Conservation (phyloP, 495 filamentous ascomycete species). For the Pseudevernia furfuracea region DNA sequence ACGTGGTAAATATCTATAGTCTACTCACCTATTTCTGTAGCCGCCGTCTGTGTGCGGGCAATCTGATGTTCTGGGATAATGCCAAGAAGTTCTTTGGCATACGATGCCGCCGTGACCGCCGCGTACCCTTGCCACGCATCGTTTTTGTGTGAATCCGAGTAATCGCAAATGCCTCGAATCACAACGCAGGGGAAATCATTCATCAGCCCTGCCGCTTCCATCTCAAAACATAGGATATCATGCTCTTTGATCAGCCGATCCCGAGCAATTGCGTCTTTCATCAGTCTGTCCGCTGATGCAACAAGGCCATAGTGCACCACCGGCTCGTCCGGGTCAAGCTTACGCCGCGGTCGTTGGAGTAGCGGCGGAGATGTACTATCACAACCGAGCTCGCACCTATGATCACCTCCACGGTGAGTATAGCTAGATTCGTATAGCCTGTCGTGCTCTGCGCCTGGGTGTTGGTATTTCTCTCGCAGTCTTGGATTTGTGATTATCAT, state of each 20-base stretch:
- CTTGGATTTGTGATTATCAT: constrained; percentile 4
- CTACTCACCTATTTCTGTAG: too few species aligned
- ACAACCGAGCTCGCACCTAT: constrained; percentile 18
- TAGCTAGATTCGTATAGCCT: constrained; percentile 24
- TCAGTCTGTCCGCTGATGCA: constrained; percentile 2
- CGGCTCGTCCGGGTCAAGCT: constrained; percentile 18
- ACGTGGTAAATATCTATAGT: too few species aligned
- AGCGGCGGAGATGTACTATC: constrained; percentile 20
- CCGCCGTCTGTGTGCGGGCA: too few species aligned
- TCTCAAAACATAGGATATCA: constrained; percentile 4
- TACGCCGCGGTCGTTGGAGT: constrained; percentile 21
- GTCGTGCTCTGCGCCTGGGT: constrained; percentile 15
- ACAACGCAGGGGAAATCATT: background rate
- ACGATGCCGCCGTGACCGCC: background rate
- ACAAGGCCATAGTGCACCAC: constrained; percentile 2
- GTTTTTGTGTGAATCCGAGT: background rate
- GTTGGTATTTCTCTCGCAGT: constrained; percentile 10
- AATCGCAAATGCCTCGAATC: background rate
- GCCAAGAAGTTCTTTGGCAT: constrained; percentile 16
- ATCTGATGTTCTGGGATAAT: background rate
- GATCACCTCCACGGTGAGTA: constrained; percentile 23
- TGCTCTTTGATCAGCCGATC: constrained; percentile 6
- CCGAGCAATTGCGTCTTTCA: constrained; percentile 6
- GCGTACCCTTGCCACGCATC: background rate
- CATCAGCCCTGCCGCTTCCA: background rate